Evolutionary conservation across 2,329 filamentous ascomycete genomes (phyloP).

Genomic region (Trichoderma arundinaceum): DNA sequence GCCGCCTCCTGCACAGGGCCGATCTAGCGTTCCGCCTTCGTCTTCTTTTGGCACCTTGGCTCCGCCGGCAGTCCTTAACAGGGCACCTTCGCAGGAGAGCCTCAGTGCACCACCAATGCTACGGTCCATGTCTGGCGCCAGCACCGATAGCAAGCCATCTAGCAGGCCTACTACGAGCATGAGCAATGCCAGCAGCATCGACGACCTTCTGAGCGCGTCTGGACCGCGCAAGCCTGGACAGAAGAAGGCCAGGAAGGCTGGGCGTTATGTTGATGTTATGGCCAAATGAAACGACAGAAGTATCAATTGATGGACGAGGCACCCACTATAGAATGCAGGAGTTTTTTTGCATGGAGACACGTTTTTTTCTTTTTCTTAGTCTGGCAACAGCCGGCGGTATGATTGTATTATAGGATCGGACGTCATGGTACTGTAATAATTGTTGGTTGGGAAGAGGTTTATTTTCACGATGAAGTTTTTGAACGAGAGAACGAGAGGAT

Average conservation of each 20-base stretch:
- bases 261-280: slow-evolving; percentile 97
- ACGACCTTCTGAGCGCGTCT: slow-evolving; percentile 83
- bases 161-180: slow-evolving; percentile 78
- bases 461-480: slow-evolving; percentile 1
- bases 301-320: background rate
- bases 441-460: background rate
- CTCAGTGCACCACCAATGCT: slow-evolving; percentile 52
- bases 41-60: slow-evolving; percentile 38
- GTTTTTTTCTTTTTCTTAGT: slow-evolving; percentile 17
- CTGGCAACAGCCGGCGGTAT: background rate
- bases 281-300: slow-evolving; percentile 59
- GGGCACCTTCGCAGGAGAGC: slow-evolving; percentile 46
- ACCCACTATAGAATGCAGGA: slow-evolving; percentile 8
- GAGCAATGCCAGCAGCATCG: slow-evolving; percentile 92
- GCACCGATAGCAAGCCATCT: slow-evolving; percentile 56
- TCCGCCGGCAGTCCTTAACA: slow-evolving; percentile 43
- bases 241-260: slow-evolving; percentile 79
- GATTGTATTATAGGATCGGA: slow-evolving; percentile 30
- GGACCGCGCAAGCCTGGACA: slow-evolving; percentile 68
- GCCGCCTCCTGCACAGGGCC: slow-evolving; percentile 42
- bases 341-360: slow-evolving; percentile 25
- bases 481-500: slow-evolving; percentile 21
- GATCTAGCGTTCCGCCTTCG: slow-evolving; percentile 44
- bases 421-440: slow-evolving; percentile 23
- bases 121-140: slow-evolving; percentile 56